Evolutionary conservation across 495 filamentous ascomycete genomes (phyloP).

Genomic region (Aspergillus nanangensis): DNA sequence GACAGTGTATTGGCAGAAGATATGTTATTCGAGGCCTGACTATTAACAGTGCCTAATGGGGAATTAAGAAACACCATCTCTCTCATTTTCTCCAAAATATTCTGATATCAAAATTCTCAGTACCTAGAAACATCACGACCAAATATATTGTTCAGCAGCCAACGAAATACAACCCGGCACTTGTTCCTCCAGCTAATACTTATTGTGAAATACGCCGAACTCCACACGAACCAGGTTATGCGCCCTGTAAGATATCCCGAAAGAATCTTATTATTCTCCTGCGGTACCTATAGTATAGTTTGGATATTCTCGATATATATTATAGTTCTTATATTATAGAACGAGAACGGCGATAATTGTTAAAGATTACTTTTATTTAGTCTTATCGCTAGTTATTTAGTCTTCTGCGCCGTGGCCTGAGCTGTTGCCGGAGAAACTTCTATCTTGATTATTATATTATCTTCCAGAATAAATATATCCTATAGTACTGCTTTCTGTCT

Average conservation of each 20-base stretch:
- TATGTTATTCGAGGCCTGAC: too few species aligned
- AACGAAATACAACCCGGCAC: conserved; percentile 56
- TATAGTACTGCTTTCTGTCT: conserved; percentile 29
- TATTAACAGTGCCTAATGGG: too few species aligned
- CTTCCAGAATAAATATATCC: conserved; percentile 74
- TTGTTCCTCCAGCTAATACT: conserved; percentile 80
- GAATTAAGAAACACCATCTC: too few species aligned
- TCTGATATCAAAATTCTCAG: too few species aligned
- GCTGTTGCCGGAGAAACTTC: conserved; percentile 77
- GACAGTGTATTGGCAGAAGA: too few species aligned
- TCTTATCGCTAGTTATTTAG: conserved; percentile 65
- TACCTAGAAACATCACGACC: conserved; percentile 72
- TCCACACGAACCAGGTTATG: conserved; percentile 77
- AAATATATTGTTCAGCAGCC: conserved; percentile 74
- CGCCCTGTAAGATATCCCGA: conserved; percentile 38
- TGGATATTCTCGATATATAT: conserved; percentile 79
- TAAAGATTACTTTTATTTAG: conserved; percentile 60
- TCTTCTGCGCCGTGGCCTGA: conserved; percentile 83
- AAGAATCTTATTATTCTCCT: conserved; percentile 35
- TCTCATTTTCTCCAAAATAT: too few species aligned
- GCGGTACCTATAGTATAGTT: conserved; percentile 72
- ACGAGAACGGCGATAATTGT: conserved; percentile 54
- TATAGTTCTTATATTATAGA: conserved; percentile 77
- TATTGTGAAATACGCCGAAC: conserved; percentile 81
- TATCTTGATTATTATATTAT: conserved; percentile 59